Evolutionary conservation across 2,329 filamentous ascomycete species (phyloP), one percentile per base, ranked within the genome.

Genomic region (Alternaria conjuncta): DNA sequence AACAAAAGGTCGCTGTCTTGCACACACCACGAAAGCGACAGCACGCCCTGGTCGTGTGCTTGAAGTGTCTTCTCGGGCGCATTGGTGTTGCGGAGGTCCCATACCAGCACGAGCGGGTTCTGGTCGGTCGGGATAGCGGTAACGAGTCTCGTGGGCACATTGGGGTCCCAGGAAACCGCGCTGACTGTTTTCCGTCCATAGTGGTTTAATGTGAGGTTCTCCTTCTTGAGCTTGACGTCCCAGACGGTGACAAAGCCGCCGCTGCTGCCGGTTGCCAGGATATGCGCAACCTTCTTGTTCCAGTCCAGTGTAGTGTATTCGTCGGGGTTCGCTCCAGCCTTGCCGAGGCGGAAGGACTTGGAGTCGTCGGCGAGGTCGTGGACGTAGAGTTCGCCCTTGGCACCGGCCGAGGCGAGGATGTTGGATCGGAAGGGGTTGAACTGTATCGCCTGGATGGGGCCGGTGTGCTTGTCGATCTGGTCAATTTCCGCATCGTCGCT

Each of bases 221-320:
- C 94, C 83, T 97, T 97, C 87, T 97, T 98, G 12, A 93, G 94
- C 85, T 97, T 97, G 69, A 98, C 87, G 82, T 99, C 96, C 96
- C 96, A 99, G 18, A 99, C 95, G 3, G 96, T 98, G 36, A 98
- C 94, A 75, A 98, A 97, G 5, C 96, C 96, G 54, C 94, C 94
- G 66, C 89, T 92, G 77, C 94, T 95, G 70, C 96, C 96, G 10
- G 95, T 98, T 18, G 95, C 96, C 71, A 99, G 84, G 78, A 99
- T 99, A 78, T 99, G 95, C 13, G 95, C 89, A 45, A 98, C 95
- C 83, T 97, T 98, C 78, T 94, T 94, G 82, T 99, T 99, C 96
- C 96, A 99, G 72, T 97, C 95, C 64, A 99, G 86, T 70, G 94
- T 97, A 75, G 98, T 96, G 69, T 98, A 92, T 73, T 99, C 96